Percentiles rank a stretch among this genome's conserved stretches.
Evolutionary conservation across 225 moss, liverwort and hornwort species (phyloP).

Genomic region (Marchantia paleacea): DNA sequence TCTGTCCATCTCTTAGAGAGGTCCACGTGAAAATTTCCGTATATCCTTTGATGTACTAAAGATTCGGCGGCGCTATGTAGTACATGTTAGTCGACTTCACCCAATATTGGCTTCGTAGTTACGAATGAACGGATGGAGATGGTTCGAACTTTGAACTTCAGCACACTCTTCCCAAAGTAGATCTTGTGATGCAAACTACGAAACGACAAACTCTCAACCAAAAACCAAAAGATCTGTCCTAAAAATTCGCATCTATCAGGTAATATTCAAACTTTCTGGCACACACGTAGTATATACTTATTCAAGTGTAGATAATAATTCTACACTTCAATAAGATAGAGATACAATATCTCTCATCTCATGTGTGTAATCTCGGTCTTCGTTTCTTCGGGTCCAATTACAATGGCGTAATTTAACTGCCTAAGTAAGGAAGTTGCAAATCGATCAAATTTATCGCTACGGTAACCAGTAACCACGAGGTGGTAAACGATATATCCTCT

Average conservation of each 20-base stretch:
- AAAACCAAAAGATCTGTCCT: neutral
- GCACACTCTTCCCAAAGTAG: neutral
- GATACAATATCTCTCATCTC: too few relatives aligned
- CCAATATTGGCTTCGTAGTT: neutral
- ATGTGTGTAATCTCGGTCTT: too few relatives aligned
- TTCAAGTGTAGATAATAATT: neutral
- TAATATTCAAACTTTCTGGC: conserved; percentile 3
- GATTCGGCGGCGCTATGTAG: neutral
- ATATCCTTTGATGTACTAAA: neutral
- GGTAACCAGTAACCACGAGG: too few relatives aligned
- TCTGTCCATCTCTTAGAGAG: neutral
- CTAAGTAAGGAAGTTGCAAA: too few relatives aligned
- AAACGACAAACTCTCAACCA: neutral
- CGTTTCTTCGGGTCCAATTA: too few relatives aligned
- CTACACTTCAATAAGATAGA: too few relatives aligned
- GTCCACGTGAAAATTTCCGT: neutral
- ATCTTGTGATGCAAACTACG: neutral
- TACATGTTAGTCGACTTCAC: neutral
- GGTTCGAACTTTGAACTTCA: neutral
- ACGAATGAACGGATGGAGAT: neutral
- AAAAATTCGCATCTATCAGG: conserved; percentile 2
- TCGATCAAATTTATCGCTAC: too few relatives aligned
- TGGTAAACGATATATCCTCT: too few relatives aligned
- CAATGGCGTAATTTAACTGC: too few relatives aligned
- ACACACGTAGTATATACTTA: neutral